Base-by-base conservation (phyloP, 1,284 basidiomycete species). In the Coriolopsis trogii region DNA sequence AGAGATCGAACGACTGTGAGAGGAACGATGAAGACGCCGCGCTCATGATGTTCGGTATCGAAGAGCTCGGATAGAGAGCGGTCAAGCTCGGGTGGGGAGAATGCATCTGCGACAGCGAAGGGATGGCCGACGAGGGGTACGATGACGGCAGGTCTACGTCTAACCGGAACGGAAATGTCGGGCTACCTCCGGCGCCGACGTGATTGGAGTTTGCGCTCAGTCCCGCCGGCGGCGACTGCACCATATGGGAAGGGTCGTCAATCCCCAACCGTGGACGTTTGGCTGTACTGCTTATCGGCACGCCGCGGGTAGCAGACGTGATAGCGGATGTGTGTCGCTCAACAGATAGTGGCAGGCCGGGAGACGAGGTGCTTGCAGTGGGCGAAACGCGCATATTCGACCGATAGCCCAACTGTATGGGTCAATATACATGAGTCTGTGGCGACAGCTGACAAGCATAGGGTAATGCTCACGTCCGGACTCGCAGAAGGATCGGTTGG, bases 281-380 rank as follows among this genome's bases (percentile, higher is more conserved):
- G 12, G 57, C 57, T 15, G 55, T 49, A 37, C 52, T 54, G 58
- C 62, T 44, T 47, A 60, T 54, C 41, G 59, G 55, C 31, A 65
- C 36, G 51, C 51, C 50, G 33, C 59, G 51, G 34, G 59, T 21
- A 31, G 49, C 46, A 41, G 60, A 58, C 31, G 55, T 24, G 21
- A 53, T 26, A 28, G 51, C 42, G 41, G 53, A 57, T 29, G 58
- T 61, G 42, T 64, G 64, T 25, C 67, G 65, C 51, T 70, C 69
- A 39, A 63, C 64, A n/a, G 68, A 69, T 45, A 69, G 53, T 8
- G 68, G 68, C 21, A 70, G 55, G 15, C 63, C 58, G 2, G 64
- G 56, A 8, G 65, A 61, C 1, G 66, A 62, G 4, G 55, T 47
- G 36, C 45, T 58, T 40, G 54, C 55, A 36, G 52, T 52, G 36